Evolutionary conservation across 768 basidiomycete species (phyloP), one percentile per base, ranked within the genome.

Genomic region (Astraeus odoratus): DNA sequence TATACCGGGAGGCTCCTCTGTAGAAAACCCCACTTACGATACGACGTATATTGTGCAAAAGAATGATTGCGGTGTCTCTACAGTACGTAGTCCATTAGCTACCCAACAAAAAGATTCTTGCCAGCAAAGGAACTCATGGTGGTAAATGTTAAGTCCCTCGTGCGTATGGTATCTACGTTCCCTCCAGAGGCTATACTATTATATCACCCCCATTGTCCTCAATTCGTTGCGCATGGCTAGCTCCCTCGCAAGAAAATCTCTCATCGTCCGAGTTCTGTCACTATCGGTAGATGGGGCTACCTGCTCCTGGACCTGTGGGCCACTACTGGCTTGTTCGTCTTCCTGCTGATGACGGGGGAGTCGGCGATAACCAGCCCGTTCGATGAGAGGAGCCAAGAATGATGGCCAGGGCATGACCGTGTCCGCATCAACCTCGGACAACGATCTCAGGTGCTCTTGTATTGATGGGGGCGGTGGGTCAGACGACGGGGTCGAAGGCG

Each of bases 151-250:
- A n/a, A n/a, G n/a, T n/a, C n/a, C n/a, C n/a, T n/a, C n/a, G n/a
- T n/a, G n/a, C n/a, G n/a, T n/a, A n/a, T n/a, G n/a, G n/a, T n/a
- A n/a, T n/a, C n/a, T n/a, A n/a, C n/a, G n/a, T n/a, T n/a, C n/a
- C n/a, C n/a, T n/a, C n/a, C n/a, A n/a, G n/a, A n/a, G n/a, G n/a
- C n/a, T n/a, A n/a, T n/a, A n/a, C n/a, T n/a, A 31, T 52, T 61
- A 86, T 27, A 87, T 52, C 42, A 88, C 66, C 34, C 83, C 84
- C 8, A 83, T 83, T 31, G 69, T 72, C 49, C 81, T 72, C 51
- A 87, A 64, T 53, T 80, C 78, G 3, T 69, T 67, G 47, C 78
- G 76, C 49, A 86, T 61, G 44, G 75, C 70, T 43, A 71, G 71
- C 45, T 87, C 83, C 39, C 72, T 72, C 48, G 62, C 71, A 15